A percentile compares a stretch with the other conserved stretches of the same genome.
phyloP scores from a whole-genome alignment of 129 eudicot species.

The carrot (Daucus carota) region DNA sequence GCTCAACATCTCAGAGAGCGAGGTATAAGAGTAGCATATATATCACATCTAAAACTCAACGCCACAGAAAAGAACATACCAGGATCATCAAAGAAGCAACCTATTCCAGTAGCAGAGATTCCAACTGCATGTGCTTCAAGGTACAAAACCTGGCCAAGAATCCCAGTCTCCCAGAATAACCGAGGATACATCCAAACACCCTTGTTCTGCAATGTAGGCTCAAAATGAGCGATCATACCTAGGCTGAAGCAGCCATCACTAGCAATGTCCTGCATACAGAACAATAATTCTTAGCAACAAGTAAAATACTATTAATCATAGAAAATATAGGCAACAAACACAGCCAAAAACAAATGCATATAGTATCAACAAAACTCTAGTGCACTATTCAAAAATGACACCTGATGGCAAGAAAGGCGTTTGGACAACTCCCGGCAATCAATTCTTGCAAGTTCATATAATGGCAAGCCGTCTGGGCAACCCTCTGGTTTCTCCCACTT shows the following conservation, averaged over 20 bases:
- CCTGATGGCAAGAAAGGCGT: constrained; percentile 90
- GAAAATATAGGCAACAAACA: not conserved
- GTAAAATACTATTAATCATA: too few relatives aligned
- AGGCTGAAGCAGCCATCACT: constrained; percentile 95
- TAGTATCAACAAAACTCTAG: not conserved
- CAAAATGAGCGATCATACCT: constrained; percentile 88
- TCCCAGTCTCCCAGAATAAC: constrained; percentile 93
- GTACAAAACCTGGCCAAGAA: constrained; percentile 83
- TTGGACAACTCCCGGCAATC: constrained; percentile 57
- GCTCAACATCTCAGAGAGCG: not conserved
- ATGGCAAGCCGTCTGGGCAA: constrained; percentile 75
- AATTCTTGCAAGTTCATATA: constrained; percentile 62
- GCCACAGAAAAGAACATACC: constrained; percentile 31
- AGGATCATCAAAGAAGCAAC: constrained; percentile 93
- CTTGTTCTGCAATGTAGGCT: constrained; percentile 47
- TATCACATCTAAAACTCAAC: not conserved
- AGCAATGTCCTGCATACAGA: constrained; percentile 43
- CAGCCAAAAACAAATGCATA: not conserved
- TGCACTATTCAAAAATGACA: constrained; percentile 11
- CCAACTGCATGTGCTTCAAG: constrained; percentile 97
- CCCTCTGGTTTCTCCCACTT: constrained; percentile 89
- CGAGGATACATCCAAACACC: constrained; percentile 97
- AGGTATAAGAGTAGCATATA: not conserved
- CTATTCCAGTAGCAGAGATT: constrained; percentile 94
- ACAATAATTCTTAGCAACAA: not conserved